These are phyloP conservation scores for Trichaptum fuscoviolaceum DNA, from an alignment of 768 basidiomycete species.

Conservation along the genomic window DNA sequence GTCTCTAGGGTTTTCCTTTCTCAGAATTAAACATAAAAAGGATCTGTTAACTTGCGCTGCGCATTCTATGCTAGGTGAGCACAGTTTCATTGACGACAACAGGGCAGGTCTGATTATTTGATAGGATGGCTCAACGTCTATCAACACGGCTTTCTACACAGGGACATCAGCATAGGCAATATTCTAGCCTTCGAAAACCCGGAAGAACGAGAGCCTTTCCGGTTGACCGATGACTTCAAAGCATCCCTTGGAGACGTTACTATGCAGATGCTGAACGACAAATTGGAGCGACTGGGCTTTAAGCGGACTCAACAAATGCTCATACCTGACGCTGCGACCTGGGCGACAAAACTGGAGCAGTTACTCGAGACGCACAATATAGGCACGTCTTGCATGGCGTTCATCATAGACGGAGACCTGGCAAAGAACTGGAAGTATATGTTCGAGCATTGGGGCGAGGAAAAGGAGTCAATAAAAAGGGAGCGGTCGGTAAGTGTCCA, in stretches of 20 bases:
- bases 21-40: not conserved
- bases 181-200: not conserved
- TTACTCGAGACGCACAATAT: not conserved
- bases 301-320: not conserved
- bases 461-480: not conserved
- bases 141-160: not conserved
- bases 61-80: not conserved
- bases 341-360: not conserved
- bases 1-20: not conserved
- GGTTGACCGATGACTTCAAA: not conserved
- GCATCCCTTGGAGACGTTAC: not conserved
- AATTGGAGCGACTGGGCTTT: not conserved
- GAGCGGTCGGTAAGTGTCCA: not conserved
- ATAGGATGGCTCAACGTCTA: conserved; percentile 3
- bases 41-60: not conserved
- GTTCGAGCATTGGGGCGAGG: not conserved
- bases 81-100: not conserved
- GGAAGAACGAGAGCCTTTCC: not conserved
- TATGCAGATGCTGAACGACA: not conserved
- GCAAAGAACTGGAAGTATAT: not conserved
- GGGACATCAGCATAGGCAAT: conserved; percentile 2
- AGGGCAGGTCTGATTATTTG: not conserved
- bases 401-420: not conserved
- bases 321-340: not conserved
- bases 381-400: not conserved